Evolutionary conservation across 352 stramenopile genomes (phyloP), one percentile per base, ranked within the genome.

Genomic region (Thraustochytrium striatum): DNA sequence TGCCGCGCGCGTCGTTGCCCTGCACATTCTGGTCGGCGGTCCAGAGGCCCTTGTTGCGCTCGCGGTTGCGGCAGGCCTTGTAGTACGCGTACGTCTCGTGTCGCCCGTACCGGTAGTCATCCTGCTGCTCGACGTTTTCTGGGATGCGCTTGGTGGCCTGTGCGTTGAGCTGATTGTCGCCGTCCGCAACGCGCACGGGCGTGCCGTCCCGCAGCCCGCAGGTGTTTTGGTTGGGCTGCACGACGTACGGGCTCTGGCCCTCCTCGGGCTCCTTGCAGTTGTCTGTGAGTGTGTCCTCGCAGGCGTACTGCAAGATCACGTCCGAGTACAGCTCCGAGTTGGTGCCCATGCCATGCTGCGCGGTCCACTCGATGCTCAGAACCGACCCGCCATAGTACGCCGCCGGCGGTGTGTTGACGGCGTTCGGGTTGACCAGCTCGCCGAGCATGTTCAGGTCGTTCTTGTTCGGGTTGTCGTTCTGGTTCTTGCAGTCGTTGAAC

Each of bases 221-320:
- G 25, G 84, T 61, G 7, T 21, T 68, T 21, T 21, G 32, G n/a
- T n/a, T n/a, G 16, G n/a, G 25, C 5, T 30, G 9, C n/a, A 43
- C 81, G 65, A 83, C 57, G 33, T 36, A 61, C n/a, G n/a, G n/a
- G n/a, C n/a, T n/a, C n/a, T n/a, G n/a, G n/a, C n/a, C n/a, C n/a
- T n/a, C n/a, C 25, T 44, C 59, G 47, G 72, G 65, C 57, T 83
- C 80, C 21, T n/a, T 69, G 32, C 79, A 80, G 41, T 58, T 75
- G 41, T 75, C 65, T 28, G 32, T 25, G 3, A 59, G 47, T 28
- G 83, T 86, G 59, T 87, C 84, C 41, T 86, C 81, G 65, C 84
- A 87, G 28, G 82, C 82, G 81, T 87, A 87, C 79, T 87, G 84
- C 38, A 87, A 70, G 36, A 87, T 33, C 32, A 87, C 86, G 30